These are phyloP conservation scores for Dryas octopetala DNA, from an alignment of 306 rosid species.

Conservation along the genomic window DNA sequence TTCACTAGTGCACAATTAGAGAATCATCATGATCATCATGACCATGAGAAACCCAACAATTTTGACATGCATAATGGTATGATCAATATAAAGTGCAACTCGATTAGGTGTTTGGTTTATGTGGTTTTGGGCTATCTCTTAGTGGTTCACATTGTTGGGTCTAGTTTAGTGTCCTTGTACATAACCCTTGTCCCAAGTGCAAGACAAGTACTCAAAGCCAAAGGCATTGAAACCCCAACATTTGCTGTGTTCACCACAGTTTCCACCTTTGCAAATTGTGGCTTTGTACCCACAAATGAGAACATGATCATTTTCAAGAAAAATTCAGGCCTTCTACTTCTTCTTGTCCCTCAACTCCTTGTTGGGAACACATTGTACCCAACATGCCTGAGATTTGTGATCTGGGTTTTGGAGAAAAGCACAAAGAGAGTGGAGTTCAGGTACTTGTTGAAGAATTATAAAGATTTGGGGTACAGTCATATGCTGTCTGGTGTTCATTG, in stretches of 20 bases:
- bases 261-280: constrained; percentile 68
- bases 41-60: background rate
- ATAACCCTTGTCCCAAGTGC: constrained; percentile 37
- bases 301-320: constrained; percentile 70
- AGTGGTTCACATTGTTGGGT: constrained; percentile 33
- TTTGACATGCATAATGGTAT: background rate
- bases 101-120: constrained; percentile 39
- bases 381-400: constrained; percentile 37
- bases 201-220: constrained; percentile 29
- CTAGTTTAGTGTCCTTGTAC: constrained; percentile 30
- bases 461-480: constrained; percentile 46
- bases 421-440: constrained; percentile 43
- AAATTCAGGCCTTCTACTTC: constrained; percentile 60
- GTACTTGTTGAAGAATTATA: constrained; percentile 36
- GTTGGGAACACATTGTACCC: constrained; percentile 71
- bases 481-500: constrained; percentile 43
- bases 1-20: background rate
- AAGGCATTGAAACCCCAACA: constrained; percentile 39
- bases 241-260: constrained; percentile 56
- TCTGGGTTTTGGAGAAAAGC: constrained; percentile 39
- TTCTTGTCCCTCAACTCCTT: constrained; percentile 40
- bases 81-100: constrained; percentile 16
- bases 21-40: no score
- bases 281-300: constrained; percentile 79
- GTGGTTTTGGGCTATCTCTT: constrained; percentile 45